Percentiles rank a stretch among this genome's conserved stretches.
Conservation (phyloP, 495 filamentous ascomycete species). For the Cercophora sp. region DNA sequence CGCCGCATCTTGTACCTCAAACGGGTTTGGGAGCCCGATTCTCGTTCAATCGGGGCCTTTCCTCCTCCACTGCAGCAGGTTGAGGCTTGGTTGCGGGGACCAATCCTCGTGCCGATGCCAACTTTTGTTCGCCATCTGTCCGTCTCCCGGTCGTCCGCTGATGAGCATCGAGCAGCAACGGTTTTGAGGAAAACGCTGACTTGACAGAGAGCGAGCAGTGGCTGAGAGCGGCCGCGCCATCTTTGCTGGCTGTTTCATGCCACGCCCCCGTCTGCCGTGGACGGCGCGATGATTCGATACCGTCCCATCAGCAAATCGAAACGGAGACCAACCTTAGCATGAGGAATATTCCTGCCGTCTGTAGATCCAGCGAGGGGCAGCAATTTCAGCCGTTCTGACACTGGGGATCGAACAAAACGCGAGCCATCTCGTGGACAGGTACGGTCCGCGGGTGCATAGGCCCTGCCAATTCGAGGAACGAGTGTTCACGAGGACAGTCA, state of each 20-base stretch:
- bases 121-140: background rate
- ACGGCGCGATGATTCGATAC: slow-evolving; percentile 3
- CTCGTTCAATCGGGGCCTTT: slow-evolving; percentile 9
- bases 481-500: no score
- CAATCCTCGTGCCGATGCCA: slow-evolving; percentile 4
- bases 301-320: background rate
- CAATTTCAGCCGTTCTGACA: slow-evolving; percentile 14
- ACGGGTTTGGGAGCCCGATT: background rate
- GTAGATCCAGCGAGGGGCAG: background rate
- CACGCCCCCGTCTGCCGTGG: slow-evolving; percentile 6
- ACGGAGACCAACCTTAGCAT: slow-evolving; percentile 11
- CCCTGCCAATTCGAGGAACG: no score
- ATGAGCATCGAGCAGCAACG: background rate
- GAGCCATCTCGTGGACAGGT: background rate
- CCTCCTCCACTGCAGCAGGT: slow-evolving; percentile 1
- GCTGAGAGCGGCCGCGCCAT: slow-evolving; percentile 12
- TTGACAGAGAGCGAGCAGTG: slow-evolving; percentile 12
- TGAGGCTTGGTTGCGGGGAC: slow-evolving; percentile 9
- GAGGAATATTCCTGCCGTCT: slow-evolving; percentile 4
- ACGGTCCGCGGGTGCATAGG: background rate
- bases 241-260: slow-evolving; percentile 19
- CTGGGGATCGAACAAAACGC: background rate
- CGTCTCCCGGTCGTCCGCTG: background rate
- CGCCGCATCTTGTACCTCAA: slow-evolving; percentile 4
- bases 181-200: slow-evolving; percentile 1